A percentile compares a stretch with the other conserved stretches of the same genome.
Conservation (phyloP, 2,329 filamentous ascomycete genomes). For the Pseudocercospora eumusae region DNA sequence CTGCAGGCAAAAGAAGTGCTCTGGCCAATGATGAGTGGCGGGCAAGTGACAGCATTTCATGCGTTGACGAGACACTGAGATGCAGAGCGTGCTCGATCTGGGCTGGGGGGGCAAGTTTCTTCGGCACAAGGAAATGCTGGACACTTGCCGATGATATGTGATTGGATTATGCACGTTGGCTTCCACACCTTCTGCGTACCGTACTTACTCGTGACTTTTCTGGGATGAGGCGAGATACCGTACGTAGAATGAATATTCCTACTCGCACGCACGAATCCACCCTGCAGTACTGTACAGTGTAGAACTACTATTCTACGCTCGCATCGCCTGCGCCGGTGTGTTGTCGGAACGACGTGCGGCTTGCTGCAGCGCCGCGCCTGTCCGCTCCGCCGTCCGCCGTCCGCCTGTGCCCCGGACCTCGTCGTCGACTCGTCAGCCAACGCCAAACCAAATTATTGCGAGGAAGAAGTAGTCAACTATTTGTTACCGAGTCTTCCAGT, state of each 20-base stretch:
- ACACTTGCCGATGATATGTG: not conserved
- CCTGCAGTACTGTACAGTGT: constrained; percentile 4
- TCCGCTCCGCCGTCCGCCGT: too few species aligned
- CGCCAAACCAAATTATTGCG: too few species aligned
- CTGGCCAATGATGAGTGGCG: constrained; percentile 4
- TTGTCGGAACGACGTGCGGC: constrained; percentile 3
- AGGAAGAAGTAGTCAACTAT: too few species aligned
- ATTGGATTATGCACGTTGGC: not conserved
- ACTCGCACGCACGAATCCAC: not conserved
- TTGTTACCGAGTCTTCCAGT: too few species aligned
- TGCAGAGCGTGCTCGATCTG: not conserved
- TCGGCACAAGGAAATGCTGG: not conserved
- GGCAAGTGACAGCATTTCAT: not conserved
- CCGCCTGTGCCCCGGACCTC: not conserved
- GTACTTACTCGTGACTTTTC: not conserved
- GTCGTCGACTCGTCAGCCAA: constrained; percentile 21
- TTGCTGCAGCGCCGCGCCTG: not conserved
- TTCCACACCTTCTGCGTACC: not conserved
- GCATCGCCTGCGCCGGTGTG: constrained; percentile 7
- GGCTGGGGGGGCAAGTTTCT: not conserved
- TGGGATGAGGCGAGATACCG: not conserved
- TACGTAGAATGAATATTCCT: constrained; percentile 9
- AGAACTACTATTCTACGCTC: too few species aligned
- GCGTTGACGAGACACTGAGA: constrained; percentile 3
- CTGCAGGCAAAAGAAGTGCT: not conserved